Evolutionary conservation across 2,329 filamentous ascomycete genomes (phyloP).

Genomic region (Penicillium sp.): DNA sequence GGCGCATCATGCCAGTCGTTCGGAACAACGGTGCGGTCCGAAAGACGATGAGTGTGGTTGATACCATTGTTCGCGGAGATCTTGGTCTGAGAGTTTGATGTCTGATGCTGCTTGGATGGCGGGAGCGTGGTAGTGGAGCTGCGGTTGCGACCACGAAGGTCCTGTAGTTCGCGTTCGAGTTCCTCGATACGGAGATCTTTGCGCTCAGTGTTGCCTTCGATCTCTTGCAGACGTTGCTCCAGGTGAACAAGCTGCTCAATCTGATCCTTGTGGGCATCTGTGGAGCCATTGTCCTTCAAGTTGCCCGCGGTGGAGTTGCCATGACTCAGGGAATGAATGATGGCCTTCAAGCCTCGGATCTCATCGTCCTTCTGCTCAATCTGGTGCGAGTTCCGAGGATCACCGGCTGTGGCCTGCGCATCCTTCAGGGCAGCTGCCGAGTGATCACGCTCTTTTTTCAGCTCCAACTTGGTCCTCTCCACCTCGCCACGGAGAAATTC

Average conservation of each 20-base stretch:
- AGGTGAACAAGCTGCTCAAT: constrained; percentile 63
- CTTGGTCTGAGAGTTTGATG: constrained; percentile 28
- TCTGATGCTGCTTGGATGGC: constrained; percentile 34
- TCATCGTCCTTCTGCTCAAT: constrained; percentile 95
- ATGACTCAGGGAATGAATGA: constrained; percentile 90
- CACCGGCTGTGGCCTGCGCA: constrained; percentile 47
- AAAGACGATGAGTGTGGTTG: constrained; percentile 41
- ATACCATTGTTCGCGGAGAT: constrained; percentile 22
- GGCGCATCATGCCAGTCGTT: constrained; percentile 41
- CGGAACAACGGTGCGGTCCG: constrained; percentile 45
- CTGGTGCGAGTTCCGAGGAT: constrained; percentile 60
- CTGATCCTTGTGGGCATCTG: constrained; percentile 35
- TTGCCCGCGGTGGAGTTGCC: constrained; percentile 42
- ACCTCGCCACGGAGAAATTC: constrained; percentile 95
- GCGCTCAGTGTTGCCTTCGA: constrained; percentile 68
- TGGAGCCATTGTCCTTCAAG: constrained; percentile 30
- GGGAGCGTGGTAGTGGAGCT: constrained; percentile 39
- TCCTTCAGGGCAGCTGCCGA: constrained; percentile 61
- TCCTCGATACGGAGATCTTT: constrained; percentile 77
- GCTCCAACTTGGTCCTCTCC: constrained; percentile 81
- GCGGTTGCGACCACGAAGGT: constrained; percentile 33
- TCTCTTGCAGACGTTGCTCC: constrained; percentile 75
- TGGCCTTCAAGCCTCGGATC: constrained; percentile 93
- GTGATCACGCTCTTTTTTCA: constrained; percentile 85
- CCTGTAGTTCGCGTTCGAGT: constrained; percentile 72